Base-by-base conservation (phyloP, 169 alveolate genomes). In the Cryptosporidium tyzzeri region DNA sequence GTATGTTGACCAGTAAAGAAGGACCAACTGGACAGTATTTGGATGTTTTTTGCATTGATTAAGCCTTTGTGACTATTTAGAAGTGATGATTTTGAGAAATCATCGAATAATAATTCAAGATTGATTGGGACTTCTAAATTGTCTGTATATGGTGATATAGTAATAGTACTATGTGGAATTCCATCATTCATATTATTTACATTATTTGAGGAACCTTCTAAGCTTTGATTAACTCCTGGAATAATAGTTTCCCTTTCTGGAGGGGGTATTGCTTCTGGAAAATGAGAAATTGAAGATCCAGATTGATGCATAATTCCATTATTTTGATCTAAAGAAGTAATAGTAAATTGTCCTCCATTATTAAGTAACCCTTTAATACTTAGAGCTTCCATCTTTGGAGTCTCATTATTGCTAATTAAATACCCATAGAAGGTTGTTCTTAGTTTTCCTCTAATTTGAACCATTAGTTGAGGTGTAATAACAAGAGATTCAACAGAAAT, bases 131-230 rank as follows among this genome's bases (percentile, higher is more conserved):
- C 14, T 23, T 80, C 89, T n/a, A 31, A 37, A 29, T 59, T 37
- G 21, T 80, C 89, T 35, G 75, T 80, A 39, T 80, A 80, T 8
- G 89, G 89, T 26, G 89, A 80, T 33, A 80, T 80, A 0, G 89
- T 80, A 2, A 80, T 31, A 14, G 89, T 65, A 18, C 18, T 37
- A 50, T 62, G 62, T 12, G 89, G 74, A 65, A 80, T 41, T 48
- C 69, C 89, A 41, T 80, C 80, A 2, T 53, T 3, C 4, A 35
- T 23, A 18, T 18, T 12, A 33, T 33, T 33, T 33, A 1, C 26
- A 7, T 26, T 12, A 18, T 33, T 39, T 26, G 73, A 29, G 9
- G 73, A 67, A 33, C n/a, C 39, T 21, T 31, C 39, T 23, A 44
- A 45, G 14, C 33, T n/a, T 2, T 45, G 26, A 50, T n/a, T 70